Percentiles rank a stretch among this genome's conserved stretches.
Evolutionary conservation across 306 rosid genomes (phyloP).

Genomic region (Clitoria ternatea): DNA sequence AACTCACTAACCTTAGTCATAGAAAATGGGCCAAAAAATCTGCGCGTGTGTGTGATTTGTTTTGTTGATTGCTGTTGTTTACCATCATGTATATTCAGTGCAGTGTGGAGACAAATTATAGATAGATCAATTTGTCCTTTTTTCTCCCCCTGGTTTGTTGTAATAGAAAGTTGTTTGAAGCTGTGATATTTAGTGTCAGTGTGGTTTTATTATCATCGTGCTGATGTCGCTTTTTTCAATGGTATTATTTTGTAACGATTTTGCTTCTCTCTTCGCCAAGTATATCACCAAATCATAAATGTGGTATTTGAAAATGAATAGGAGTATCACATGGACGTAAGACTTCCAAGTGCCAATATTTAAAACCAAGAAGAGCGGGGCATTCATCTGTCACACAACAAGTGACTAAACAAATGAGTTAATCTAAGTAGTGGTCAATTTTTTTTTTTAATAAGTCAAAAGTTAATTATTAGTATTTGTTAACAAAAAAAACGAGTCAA

Average conservation of each 20-base stretch:
- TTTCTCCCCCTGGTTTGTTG: background rate
- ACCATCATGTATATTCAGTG: conserved; percentile 15
- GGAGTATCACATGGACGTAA: too few relatives aligned
- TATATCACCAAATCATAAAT: too few relatives aligned
- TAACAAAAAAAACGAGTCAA: too few relatives aligned
- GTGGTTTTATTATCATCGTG: background rate
- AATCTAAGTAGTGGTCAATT: too few relatives aligned
- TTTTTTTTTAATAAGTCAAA: too few relatives aligned
- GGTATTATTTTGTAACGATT: background rate
- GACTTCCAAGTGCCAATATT: too few relatives aligned
- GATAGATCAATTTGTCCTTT: background rate
- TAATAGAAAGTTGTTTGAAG: background rate
- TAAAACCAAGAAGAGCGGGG: too few relatives aligned
- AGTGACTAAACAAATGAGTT: too few relatives aligned
- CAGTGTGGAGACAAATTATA: conserved; percentile 1
- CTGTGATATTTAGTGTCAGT: background rate
- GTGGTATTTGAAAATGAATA: too few relatives aligned
- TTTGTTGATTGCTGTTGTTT: background rate
- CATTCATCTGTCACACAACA: too few relatives aligned
- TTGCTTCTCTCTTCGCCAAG: too few relatives aligned
- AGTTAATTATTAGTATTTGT: too few relatives aligned
- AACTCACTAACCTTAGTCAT: background rate
- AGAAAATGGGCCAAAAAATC: conserved; percentile 9
- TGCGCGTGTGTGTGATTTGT: conserved; percentile 8
- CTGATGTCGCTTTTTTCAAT: background rate